Evolutionary conservation across 2,329 filamentous ascomycete genomes (phyloP), one percentile per base, ranked within the genome.

Genomic region (Alternaria sp.): DNA sequence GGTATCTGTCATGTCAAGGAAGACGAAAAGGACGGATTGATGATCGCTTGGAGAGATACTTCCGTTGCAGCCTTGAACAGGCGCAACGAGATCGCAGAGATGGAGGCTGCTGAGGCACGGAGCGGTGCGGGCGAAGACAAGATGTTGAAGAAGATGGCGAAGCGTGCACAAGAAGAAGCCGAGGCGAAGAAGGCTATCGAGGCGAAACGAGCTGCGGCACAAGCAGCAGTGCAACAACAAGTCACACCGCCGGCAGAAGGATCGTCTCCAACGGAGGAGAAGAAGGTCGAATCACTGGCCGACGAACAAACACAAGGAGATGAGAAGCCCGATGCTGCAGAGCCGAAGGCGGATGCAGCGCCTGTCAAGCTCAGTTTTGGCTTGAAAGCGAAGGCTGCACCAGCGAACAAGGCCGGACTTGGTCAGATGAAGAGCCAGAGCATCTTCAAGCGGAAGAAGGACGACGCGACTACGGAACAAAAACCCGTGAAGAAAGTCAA

Each of bases 11-110:
- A 92, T 28, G 94, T 98, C 0, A 79, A 77, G 44, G 93, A 98
- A 79, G 95, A 98, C 79, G 93, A 90, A 44, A 89, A 92, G 66
- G 95, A 97, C 79, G 96, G 93, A 0, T 73, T 98, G 44, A 91
- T 93, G 73, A 89, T 99, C 57, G 86, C 91, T 2, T 99, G 94
- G 92, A 90, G 97, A 61, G 95, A 99, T 75, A 93, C 95, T 72
- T 94, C 91, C 36, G 93, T 93, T 0, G 95, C 97, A 59, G 93
- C 93, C 1, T 81, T 98, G 67, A 85, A 88, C 71, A 84, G 94
- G 54, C 88, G 92, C 66, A 95, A 97, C 68, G 93, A 93, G 25
- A 85, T 97, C 52, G 84, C 90, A 69, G 89, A 90, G 76, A 95
- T 93, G 79, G 94, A 97, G 79, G 87, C 91, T 59, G 90, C 94